A percentile compares a stretch with the other conserved stretches of the same genome.
Conservation (phyloP, 345 rosid species). For the Combretum micranthum region DNA sequence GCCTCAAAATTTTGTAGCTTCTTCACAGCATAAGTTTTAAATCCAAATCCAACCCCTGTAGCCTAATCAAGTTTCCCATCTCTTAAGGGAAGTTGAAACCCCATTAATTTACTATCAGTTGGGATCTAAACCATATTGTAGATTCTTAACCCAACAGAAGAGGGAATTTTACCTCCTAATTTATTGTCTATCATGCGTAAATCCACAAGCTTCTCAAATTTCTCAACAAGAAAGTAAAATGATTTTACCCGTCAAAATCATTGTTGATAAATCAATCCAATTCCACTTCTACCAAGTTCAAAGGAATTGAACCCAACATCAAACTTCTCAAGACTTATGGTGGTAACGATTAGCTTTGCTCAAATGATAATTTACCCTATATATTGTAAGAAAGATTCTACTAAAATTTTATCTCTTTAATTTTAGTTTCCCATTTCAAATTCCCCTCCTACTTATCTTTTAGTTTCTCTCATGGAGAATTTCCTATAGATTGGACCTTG, state of each 20-base stretch:
- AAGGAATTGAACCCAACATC: constrained; percentile 62
- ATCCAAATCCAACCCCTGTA: constrained; percentile 44
- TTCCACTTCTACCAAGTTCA: constrained; percentile 27
- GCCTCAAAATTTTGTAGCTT: constrained; percentile 40
- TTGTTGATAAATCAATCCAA: constrained; percentile 44
- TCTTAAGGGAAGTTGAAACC: constrained; percentile 49
- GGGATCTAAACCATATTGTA: constrained; percentile 51
- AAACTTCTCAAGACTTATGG: constrained; percentile 31
- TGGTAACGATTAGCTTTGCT: constrained; percentile 40
- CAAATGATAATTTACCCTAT: constrained; percentile 52
- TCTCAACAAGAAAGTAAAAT: constrained; percentile 40
- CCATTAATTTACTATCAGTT: constrained; percentile 49
- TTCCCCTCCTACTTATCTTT: too few relatives aligned
- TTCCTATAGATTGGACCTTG: too few relatives aligned
- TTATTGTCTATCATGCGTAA: constrained; percentile 55
- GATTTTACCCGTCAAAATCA: constrained; percentile 53
- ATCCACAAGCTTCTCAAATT: constrained; percentile 35
- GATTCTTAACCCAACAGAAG: constrained; percentile 38
- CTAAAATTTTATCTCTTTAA: too few relatives aligned
- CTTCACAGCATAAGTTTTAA: constrained; percentile 53
- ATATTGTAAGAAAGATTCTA: constrained; percentile 60
- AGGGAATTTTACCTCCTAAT: constrained; percentile 63
- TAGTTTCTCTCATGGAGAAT: too few relatives aligned
- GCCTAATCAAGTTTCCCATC: constrained; percentile 30
- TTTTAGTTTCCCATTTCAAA: too few relatives aligned